Base-by-base conservation (phyloP, 2,329 filamentous ascomycete species). In the Hansfordia pulvinata region DNA sequence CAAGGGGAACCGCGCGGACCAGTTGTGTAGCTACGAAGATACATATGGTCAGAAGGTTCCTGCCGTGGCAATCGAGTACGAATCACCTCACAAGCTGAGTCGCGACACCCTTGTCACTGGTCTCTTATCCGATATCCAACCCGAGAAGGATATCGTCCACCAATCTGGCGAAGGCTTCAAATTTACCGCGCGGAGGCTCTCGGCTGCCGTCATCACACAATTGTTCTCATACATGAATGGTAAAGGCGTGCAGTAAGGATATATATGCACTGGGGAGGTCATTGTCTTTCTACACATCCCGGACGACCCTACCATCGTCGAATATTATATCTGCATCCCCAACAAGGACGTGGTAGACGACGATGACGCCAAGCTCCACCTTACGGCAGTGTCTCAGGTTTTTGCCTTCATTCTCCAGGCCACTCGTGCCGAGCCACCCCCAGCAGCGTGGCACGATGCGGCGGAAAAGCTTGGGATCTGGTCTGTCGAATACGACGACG, bases 141-240 rank as follows among this genome's bases (percentile, higher is more conserved):
- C 42, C 4, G 42, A 50, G 10, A 40, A 35, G 8, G 39, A 51
- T 19, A 30, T 51, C 2, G 48, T 57, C 30, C 42, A 53, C 31
- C 22, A 47, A 27, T 35, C 50, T 5, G 43, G 43, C 10, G 23
- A 50, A 5, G 42, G 30, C 21, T 50, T 46, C 18, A 23, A 11
- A 8, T 53, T 53, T 12, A 25, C 32, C 7, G 37, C 47, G 0
- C 49, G 25, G 31, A 8, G 20, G n/a, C 49, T 58, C 16, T 30
- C 38, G 20, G 40, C 51, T 11, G 51, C 52, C 14, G 47, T 53
- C 13, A 30, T 58, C 6, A 56, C 47, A 3, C 44, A 56, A 32
- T 43, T 58, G 6, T 58, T 56, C 36, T 54, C 48, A 6, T 53
- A 53, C 25, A 56, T 56, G 40, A 34, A 55, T 4, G 38, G 42